A percentile compares a stretch with the other conserved stretches of the same genome.
Evolutionary conservation across 1,139 yeast genomes (phyloP).

Genomic region (Hemisphaericaspora xylanilytica): DNA sequence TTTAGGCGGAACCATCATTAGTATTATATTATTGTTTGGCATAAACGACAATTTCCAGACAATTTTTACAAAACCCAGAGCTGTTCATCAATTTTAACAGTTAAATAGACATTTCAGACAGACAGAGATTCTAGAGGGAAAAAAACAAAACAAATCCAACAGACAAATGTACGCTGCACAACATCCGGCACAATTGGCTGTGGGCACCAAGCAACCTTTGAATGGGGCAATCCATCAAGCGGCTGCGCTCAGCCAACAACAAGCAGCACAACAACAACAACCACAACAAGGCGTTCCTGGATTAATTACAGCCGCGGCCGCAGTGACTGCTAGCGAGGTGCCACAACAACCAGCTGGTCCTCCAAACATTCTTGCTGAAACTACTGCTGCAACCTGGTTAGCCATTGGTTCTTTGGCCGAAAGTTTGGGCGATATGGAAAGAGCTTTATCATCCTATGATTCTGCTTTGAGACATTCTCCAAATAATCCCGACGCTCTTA

Average conservation of each 20-base stretch:
- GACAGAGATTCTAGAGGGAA: background rate
- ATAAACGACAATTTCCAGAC: no score
- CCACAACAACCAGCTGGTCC: constrained; percentile 10
- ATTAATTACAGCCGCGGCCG: constrained; percentile 7
- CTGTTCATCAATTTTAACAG: no score
- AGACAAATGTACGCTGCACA: constrained; percentile 11
- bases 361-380: constrained; percentile 45
- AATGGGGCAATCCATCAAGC: constrained; percentile 14
- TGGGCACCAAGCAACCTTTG: constrained; percentile 13
- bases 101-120: background rate
- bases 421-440: constrained; percentile 81
- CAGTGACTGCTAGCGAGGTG: constrained; percentile 2
- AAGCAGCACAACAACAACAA: constrained; percentile 12
- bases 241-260: constrained; percentile 10
- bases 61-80: no score
- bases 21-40: no score
- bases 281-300: constrained; percentile 6
- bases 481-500: constrained; percentile 78
- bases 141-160: background rate
- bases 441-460: constrained; percentile 87
- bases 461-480: constrained; percentile 87
- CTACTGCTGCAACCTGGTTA: constrained; percentile 90
- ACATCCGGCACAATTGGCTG: constrained; percentile 12
- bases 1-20: no score
- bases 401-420: constrained; percentile 92